A percentile compares a stretch with the other conserved stretches of the same genome.
Conservation (phyloP, 2,329 filamentous ascomycete genomes). For the Colletotrichum lindemuthianum region DNA sequence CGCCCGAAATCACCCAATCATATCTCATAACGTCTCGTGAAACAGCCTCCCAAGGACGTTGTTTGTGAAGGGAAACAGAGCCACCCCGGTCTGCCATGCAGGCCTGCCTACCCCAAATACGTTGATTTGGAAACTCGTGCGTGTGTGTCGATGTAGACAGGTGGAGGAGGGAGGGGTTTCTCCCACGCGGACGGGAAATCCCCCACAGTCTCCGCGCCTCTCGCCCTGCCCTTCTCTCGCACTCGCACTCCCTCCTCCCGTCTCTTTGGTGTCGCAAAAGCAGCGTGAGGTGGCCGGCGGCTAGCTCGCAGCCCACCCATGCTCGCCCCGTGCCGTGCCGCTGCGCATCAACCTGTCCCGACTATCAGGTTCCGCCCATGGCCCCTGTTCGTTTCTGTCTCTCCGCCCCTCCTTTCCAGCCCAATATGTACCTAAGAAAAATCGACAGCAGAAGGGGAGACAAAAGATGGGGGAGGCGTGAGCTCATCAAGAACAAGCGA, state of each 20-base stretch:
- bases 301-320: conserved; percentile 39
- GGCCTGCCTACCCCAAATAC: conserved; percentile 6
- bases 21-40: conserved; percentile 59
- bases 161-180: not conserved
- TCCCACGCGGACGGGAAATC: conserved; percentile 22
- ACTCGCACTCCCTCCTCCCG: conserved; percentile 36
- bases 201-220: conserved; percentile 12
- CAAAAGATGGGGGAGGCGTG: conserved; percentile 31
- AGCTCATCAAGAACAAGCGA: conserved; percentile 18
- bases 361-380: conserved; percentile 42
- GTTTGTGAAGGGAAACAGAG: conserved; percentile 10
- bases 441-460: not conserved
- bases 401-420: conserved; percentile 19
- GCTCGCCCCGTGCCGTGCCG: conserved; percentile 40
- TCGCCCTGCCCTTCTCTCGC: conserved; percentile 36
- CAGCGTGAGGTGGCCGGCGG: conserved; percentile 49
- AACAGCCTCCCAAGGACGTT: conserved; percentile 47
- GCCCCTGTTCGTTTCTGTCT: conserved; percentile 23
- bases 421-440: conserved; percentile 34
- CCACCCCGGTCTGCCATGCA: conserved; percentile 10
- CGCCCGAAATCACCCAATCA: conserved; percentile 61
- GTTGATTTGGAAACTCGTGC: not conserved
- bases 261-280: conserved; percentile 44
- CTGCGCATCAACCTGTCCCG: conserved; percentile 37
- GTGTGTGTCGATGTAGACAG: conserved; percentile 5